These are phyloP conservation scores for Apiospora arundinis DNA, from an alignment of 2,329 filamentous ascomycete species.

Conservation along the genomic window DNA sequence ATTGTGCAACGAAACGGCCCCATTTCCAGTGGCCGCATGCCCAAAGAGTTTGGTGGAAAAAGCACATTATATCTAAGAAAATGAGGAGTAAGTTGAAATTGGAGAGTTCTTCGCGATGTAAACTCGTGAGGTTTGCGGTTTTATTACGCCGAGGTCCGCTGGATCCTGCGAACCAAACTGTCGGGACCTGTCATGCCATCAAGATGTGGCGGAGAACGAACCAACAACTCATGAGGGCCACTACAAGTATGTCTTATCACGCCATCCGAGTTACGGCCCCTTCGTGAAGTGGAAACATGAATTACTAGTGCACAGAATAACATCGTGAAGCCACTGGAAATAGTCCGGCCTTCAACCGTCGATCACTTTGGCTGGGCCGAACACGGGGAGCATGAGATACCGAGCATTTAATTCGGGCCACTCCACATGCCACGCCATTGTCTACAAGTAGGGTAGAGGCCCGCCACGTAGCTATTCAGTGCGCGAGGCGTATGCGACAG, in stretches of 20 bases:
- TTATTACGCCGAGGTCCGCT: background rate
- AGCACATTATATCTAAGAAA: slow-evolving; percentile 71
- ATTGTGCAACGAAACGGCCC: slow-evolving; percentile 91
- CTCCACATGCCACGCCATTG: background rate
- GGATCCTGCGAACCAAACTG: background rate
- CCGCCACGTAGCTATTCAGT: background rate
- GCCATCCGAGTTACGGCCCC: background rate
- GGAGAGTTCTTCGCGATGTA: background rate
- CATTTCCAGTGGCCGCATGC: slow-evolving; percentile 91
- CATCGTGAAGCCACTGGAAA: background rate
- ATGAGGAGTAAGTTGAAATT: background rate
- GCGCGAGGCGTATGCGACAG: background rate
- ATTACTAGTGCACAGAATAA: background rate
- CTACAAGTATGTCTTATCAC: background rate
- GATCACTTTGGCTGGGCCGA: background rate
- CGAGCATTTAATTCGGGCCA: background rate
- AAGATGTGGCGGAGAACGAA: background rate
- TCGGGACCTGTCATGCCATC: background rate
- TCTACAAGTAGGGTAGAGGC: background rate
- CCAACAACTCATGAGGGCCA: background rate
- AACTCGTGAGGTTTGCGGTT: background rate
- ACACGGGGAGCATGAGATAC: background rate
- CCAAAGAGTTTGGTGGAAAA: slow-evolving; percentile 90
- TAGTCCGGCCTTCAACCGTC: background rate
- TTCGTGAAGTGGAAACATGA: background rate